A percentile compares a stretch with the other conserved stretches of the same genome.
Conservation (phyloP, 352 stramenopile genomes). For the Pythium vanterpoolii region DNA sequence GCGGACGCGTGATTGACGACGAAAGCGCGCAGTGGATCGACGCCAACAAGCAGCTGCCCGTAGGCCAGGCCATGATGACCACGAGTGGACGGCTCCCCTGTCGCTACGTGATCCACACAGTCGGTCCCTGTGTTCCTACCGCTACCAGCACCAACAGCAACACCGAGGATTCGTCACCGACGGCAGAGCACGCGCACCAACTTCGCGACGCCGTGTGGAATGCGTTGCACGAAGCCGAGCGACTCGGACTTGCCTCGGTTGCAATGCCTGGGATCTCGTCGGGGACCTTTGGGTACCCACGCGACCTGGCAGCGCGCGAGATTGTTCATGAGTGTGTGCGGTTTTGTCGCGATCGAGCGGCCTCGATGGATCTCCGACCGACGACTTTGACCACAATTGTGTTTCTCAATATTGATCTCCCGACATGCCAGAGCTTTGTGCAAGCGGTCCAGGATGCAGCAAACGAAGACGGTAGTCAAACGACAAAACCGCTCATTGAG, state of each 20-base stretch:
- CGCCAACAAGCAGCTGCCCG: constrained; percentile 19
- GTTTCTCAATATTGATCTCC: constrained; percentile 40
- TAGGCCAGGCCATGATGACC: constrained; percentile 37
- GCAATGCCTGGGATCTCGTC: constrained; percentile 44
- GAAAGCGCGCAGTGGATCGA: constrained; percentile 34
- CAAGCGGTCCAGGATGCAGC: constrained; percentile 12
- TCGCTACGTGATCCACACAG: constrained; percentile 44
- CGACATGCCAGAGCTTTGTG: constrained; percentile 29
- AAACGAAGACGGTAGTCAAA: background rate
- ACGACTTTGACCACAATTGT: constrained; percentile 24
- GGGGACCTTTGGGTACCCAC: constrained; percentile 46
- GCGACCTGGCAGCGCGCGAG: constrained; percentile 31
- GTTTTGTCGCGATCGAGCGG: constrained; percentile 8
- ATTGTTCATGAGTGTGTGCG: constrained; percentile 42
- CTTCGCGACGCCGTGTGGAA: constrained; percentile 37
- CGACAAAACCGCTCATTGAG: background rate
- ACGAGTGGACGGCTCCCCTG: constrained; percentile 29
- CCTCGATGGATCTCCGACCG: constrained; percentile 8
- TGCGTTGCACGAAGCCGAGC: constrained; percentile 30
- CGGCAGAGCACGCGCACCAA: constrained; percentile 20
- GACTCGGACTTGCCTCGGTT: constrained; percentile 30
- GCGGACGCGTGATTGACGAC: constrained; percentile 28
- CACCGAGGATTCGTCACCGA: constrained; percentile 20
- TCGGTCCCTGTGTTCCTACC: constrained; percentile 35
- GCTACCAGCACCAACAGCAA: too few relatives aligned